Evolutionary conservation across 192 early-diverging fungal genomes (phyloP), one percentile per base, ranked within the genome.

Genomic region (Backusella tuberculispora): DNA sequence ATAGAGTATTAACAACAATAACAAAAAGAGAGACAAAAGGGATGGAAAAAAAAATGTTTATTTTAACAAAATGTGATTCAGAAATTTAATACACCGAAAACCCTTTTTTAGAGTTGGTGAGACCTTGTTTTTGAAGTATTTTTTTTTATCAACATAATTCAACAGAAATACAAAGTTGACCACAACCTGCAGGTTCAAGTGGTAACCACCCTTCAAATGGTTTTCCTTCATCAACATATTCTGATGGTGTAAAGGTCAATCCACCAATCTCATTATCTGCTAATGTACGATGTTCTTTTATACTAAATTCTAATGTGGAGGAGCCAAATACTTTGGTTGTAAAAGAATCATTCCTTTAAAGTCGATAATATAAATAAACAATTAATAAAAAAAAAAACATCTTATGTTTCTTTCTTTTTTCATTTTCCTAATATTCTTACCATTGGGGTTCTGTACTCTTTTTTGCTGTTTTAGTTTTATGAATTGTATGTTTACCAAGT

Each of bases 391-490:
- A 26, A 4, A 34, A 34, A 34, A 46, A 4, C 45, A 46, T 12
- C 9, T 14, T n/a, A n/a, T 69, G 21, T 5, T 14, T 21, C 42
- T 5, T 72, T 78, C 19, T 72, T 74, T 72, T 15, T 29, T 37
- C 40, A 6, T 37, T 37, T 17, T 9, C 19, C 19, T 44, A 13
- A 19, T 45, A 34, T 38, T 24, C 63, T 7, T 56, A 89, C 90
- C 90, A 94, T 72, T 63, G 65, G 5, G 91, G 92, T 14, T 87
- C 80, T 14, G 84, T 66, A 5, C 80, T 91, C 75, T 92, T 92
- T 83, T 92, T 93, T 56, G 87, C 81, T 2, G 84, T 80, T 56
- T 83, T 77, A 13, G 92, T 94, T 81, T 93, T 93, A 77, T 81
- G 70, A 13, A 95, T 44, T n/a, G 72, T 85, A 42, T 89, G 90